Evolutionary conservation across 805 yeast species (phyloP).

Genomic region (Starmerella bacillaris): DNA sequence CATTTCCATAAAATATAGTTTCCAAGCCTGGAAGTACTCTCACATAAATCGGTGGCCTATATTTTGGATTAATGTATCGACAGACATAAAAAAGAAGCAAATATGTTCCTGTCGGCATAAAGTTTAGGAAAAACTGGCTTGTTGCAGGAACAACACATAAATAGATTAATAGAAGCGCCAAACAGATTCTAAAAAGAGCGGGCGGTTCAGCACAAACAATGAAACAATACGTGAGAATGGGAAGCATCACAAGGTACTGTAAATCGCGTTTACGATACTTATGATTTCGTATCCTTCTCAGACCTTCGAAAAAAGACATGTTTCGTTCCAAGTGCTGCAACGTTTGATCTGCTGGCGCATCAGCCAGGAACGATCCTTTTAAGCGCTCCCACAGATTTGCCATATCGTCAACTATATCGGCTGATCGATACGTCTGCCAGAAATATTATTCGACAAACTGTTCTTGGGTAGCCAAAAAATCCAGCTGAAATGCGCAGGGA

Average conservation of each 20-base stretch:
- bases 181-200: slow-evolving; percentile 19
- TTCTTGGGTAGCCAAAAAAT: no score
- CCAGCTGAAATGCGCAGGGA: neutral
- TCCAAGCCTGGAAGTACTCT: slow-evolving; percentile 81
- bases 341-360: slow-evolving; percentile 23
- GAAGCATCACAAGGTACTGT: slow-evolving; percentile 34
- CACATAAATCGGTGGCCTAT: slow-evolving; percentile 80
- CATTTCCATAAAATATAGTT: slow-evolving; percentile 80
- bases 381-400: slow-evolving; percentile 15
- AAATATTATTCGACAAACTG: no score
- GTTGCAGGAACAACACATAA: slow-evolving; percentile 53
- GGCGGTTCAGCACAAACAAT: slow-evolving; percentile 22
- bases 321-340: slow-evolving; percentile 21
- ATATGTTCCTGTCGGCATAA: slow-evolving; percentile 75
- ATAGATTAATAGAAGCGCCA: slow-evolving; percentile 28
- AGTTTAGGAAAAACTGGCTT: slow-evolving; percentile 67
- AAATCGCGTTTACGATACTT: slow-evolving; percentile 27
- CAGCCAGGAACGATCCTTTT: slow-evolving; percentile 21
- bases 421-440: no score
- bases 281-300: slow-evolving; percentile 20
- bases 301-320: slow-evolving; percentile 22
- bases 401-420: no score
- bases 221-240: slow-evolving; percentile 33
- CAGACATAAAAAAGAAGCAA: slow-evolving; percentile 63
- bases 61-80: slow-evolving; percentile 48